Evolutionary conservation across 352 stramenopile species (phyloP).

Genomic region (Pythium periplocum): DNA sequence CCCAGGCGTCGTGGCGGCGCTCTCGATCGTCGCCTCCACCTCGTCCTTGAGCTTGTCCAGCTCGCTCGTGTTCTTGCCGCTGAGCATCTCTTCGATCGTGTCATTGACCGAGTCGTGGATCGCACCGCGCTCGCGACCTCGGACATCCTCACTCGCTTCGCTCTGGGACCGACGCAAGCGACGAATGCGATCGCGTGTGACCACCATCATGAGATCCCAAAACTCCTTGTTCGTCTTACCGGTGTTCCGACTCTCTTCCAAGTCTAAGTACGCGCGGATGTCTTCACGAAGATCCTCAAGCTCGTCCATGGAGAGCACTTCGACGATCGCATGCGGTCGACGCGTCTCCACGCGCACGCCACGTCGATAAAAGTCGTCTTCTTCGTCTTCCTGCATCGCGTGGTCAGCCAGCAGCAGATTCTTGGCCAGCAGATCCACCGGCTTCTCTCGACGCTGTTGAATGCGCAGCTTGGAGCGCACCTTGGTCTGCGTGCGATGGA

Average conservation of each 20-base stretch:
- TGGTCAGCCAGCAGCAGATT: constrained; percentile 96
- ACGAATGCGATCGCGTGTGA: constrained; percentile 74
- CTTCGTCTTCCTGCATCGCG: constrained; percentile 62
- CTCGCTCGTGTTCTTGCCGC: constrained; percentile 57
- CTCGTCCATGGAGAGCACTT: constrained; percentile 77
- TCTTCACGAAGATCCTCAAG: constrained; percentile 83
- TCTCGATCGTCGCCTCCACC: constrained; percentile 62
- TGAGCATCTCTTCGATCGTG: constrained; percentile 89
- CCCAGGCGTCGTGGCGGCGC: constrained; percentile 39
- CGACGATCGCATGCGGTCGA: constrained; percentile 56
- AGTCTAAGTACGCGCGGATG: constrained; percentile 88
- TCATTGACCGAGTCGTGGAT: constrained; percentile 83
- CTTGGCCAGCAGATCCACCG: constrained; percentile 97
- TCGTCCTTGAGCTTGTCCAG: constrained; percentile 52
- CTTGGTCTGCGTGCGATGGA: constrained; percentile 92
- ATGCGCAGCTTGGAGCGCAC: constrained; percentile 89
- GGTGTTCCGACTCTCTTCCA: constrained; percentile 59
- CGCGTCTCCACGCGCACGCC: constrained; percentile 80
- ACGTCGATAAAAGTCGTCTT: constrained; percentile 64
- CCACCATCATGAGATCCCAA: constrained; percentile 76
- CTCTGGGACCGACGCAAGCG: constrained; percentile 57
- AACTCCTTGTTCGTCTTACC: constrained; percentile 72
- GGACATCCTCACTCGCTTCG: neutral
- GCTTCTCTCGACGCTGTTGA: constrained; percentile 90
- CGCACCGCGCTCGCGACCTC: constrained; percentile 49